phyloP scores from a whole-genome alignment of 176 grass and related monocot species.

The Leersia perrieri region DNA sequence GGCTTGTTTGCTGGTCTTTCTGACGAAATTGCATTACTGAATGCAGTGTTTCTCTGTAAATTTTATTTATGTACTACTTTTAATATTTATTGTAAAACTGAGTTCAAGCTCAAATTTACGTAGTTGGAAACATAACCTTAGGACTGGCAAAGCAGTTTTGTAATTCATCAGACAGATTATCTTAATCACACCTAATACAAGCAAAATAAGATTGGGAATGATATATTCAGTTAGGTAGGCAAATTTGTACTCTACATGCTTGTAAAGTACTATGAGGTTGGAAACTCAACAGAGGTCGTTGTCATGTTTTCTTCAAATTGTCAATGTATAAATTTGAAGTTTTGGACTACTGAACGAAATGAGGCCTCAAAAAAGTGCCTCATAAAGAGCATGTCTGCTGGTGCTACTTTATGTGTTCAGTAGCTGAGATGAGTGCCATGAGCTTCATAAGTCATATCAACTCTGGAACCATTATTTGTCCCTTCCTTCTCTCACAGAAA shows the following conservation, averaged over 20 bases:
- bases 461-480: not conserved
- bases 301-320: not conserved
- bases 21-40: not conserved
- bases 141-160: not conserved
- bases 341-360: not conserved
- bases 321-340: not conserved
- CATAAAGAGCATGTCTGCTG: not conserved
- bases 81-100: not conserved
- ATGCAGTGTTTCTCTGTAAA: not conserved
- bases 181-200: not conserved
- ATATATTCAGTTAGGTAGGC: not conserved
- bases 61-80: not conserved
- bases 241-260: not conserved
- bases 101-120: not conserved
- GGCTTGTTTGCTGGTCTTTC: slow-evolving; percentile 12
- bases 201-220: not conserved
- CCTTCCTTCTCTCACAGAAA: not conserved
- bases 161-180: not conserved
- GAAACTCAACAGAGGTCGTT: not conserved
- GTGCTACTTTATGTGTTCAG: slow-evolving; percentile 9
- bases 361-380: not conserved
- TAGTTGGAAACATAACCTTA: not conserved
- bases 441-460: not conserved
- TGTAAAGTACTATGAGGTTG: not conserved
- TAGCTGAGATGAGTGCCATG: not conserved